These are phyloP conservation scores for Botrytis tulipae DNA, from an alignment of 2,329 filamentous ascomycete genomes.

Conservation along the genomic window DNA sequence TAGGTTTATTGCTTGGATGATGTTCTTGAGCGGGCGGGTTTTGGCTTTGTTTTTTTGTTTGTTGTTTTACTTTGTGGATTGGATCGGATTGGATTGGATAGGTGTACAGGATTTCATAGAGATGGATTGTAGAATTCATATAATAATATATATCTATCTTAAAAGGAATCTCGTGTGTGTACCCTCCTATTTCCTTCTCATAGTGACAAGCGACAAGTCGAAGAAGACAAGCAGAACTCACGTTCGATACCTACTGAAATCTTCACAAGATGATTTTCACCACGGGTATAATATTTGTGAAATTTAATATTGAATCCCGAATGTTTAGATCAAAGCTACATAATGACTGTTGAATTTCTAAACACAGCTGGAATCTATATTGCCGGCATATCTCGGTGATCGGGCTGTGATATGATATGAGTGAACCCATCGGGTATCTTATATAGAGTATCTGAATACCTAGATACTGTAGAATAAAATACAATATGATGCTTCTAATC, in stretches of 20 bases:
- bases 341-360: neutral
- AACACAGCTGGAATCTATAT: neutral
- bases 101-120: neutral
- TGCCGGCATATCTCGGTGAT: neutral
- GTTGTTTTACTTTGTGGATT: no score
- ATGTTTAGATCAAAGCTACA: neutral
- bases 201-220: neutral
- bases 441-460: neutral
- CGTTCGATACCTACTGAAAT: neutral
- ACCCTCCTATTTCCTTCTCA: neutral
- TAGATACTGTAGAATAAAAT: neutral
- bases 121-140: neutral
- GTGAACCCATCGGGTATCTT: neutral
- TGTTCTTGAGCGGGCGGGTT: neutral
- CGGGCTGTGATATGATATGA: neutral
- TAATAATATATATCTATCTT: neutral
- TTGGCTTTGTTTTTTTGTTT: neutral
- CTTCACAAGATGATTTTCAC: neutral
- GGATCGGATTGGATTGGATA: no score
- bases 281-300: neutral
- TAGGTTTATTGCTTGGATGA: neutral
- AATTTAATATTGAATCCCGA: neutral
- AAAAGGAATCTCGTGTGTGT: neutral
- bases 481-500: rapidly evolving
- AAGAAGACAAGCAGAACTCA: neutral